Percentiles rank a stretch among this genome's conserved stretches.
Evolutionary conservation across 192 early-diverging fungal genomes (phyloP).

Genomic region (Backusella psychrophila): DNA sequence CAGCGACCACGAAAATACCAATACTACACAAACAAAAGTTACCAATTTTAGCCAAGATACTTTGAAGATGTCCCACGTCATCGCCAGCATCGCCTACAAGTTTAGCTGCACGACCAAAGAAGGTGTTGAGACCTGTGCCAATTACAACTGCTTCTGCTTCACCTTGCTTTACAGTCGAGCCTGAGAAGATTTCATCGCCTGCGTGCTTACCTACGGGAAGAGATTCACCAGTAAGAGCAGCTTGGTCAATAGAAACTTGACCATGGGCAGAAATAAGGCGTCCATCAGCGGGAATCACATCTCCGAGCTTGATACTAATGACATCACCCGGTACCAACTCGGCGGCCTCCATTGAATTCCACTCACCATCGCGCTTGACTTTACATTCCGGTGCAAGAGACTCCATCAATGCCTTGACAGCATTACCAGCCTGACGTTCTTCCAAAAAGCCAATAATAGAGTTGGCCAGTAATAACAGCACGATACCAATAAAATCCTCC

Average conservation of each 20-base stretch:
- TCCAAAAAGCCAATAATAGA: constrained; percentile 87
- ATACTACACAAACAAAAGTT: constrained; percentile 75
- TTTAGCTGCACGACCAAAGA: constrained; percentile 80
- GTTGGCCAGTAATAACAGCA: constrained; percentile 79
- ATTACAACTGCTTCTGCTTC: constrained; percentile 77
- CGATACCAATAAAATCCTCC: constrained; percentile 83
- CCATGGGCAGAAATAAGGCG: constrained; percentile 62
- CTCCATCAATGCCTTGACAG: constrained; percentile 93
- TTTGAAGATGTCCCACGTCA: constrained; percentile 73
- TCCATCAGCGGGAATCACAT: constrained; percentile 87
- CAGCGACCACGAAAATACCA: constrained; percentile 66
- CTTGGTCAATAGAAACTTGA: constrained; percentile 68
- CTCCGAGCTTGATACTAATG: constrained; percentile 81
- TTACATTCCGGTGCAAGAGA: constrained; percentile 86
- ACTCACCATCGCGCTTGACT: constrained; percentile 83
- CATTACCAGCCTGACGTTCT: constrained; percentile 88
- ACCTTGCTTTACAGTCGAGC: constrained; percentile 80
- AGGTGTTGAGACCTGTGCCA: constrained; percentile 79
- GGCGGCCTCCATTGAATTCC: constrained; percentile 72
- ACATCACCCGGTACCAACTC: constrained; percentile 89
- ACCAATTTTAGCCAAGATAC: constrained; percentile 73
- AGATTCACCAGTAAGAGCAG: constrained; percentile 72
- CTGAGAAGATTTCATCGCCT: constrained; percentile 74
- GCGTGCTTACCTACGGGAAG: constrained; percentile 67
- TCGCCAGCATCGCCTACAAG: constrained; percentile 71